Base-by-base conservation (phyloP, 768 basidiomycete species). In the Kwoniella dendrophila region DNA sequence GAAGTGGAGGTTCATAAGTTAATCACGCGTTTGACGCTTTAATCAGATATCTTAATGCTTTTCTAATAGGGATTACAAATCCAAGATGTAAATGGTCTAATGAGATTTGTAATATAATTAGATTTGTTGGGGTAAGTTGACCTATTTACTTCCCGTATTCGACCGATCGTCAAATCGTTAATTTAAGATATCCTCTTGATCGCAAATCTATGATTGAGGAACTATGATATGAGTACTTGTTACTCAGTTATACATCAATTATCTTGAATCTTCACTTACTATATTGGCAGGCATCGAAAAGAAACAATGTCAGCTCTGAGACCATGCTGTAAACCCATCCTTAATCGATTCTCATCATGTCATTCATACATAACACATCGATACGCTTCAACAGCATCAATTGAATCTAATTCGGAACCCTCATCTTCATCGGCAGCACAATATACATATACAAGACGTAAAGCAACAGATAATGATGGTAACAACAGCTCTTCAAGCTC, bases 31-130 rank as follows among this genome's bases (percentile, higher is more conserved):
- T 26, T n/a, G n/a, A n/a, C n/a, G n/a, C n/a, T n/a, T n/a, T n/a
- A n/a, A n/a, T n/a, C n/a, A n/a, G n/a, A n/a, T n/a, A n/a, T n/a
- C n/a, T 16, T 38, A 55, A 26, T 34, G 18, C 4, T 0, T 38
- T 59, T 26, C 30, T 59, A 59, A 59, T 60, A 5, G 0, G 8
- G 10, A 60, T 60, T 52, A 60, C 49, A 43, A 34, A 52, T 32
- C 32, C 10, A 11, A 10, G 12, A 6, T 27, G 16, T 0, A 30
- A 43, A 33, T 32, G n/a, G 36, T 16, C 16, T 22, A 53, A 14
- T 34, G 29, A 33, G 36, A 26, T 49, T 30, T 22, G 49, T 51
- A 51, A 33, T 51, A n/a, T 16, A 16, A 43, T 41, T 41, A 54
- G 22, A 11, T n/a, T 24, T 40, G 2, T 8, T 29, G 11, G 10